Evolutionary conservation across 1,284 basidiomycete genomes (phyloP).

Genomic region (Amylostereum chailletii): DNA sequence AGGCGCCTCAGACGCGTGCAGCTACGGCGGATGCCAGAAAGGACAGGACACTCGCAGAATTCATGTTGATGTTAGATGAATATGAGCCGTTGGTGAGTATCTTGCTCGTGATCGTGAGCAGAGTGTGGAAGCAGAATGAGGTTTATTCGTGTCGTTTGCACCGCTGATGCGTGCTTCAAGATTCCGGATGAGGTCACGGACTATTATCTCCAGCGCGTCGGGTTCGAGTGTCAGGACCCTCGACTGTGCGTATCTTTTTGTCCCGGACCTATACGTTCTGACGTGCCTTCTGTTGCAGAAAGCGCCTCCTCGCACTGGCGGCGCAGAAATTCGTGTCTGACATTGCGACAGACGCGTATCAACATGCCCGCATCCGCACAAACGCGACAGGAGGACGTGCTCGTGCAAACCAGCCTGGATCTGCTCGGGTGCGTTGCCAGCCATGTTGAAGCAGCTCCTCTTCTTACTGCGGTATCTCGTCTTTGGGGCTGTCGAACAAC

Average conservation of each 20-base stretch:
- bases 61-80: conserved; percentile 92
- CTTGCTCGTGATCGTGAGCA: not conserved
- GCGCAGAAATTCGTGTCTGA: conserved; percentile 98
- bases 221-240: conserved; percentile 94
- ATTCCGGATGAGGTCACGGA: conserved; percentile 98
- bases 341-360: conserved; percentile 94
- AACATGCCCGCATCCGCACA: conserved; percentile 92
- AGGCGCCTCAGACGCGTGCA: conserved; percentile 48
- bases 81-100: conserved; percentile 85
- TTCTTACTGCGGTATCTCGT: not conserved
- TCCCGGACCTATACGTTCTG: conserved; percentile 4
- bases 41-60: conserved; percentile 87
- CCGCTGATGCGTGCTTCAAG: conserved; percentile 30
- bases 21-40: conserved; percentile 79
- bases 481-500: not conserved
- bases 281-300: conserved; percentile 37
- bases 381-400: conserved; percentile 66
- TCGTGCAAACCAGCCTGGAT: conserved; percentile 49
- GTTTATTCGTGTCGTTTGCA: not conserved
- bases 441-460: not conserved
- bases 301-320: conserved; percentile 89
- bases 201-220: conserved; percentile 93
- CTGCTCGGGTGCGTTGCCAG: conserved; percentile 43
- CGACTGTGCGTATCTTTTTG: conserved; percentile 56
- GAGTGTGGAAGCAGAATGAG: not conserved